These are phyloP conservation scores for Chlamydomonas sp. DNA, from an alignment of 139 green algal species.

Conservation along the genomic window DNA sequence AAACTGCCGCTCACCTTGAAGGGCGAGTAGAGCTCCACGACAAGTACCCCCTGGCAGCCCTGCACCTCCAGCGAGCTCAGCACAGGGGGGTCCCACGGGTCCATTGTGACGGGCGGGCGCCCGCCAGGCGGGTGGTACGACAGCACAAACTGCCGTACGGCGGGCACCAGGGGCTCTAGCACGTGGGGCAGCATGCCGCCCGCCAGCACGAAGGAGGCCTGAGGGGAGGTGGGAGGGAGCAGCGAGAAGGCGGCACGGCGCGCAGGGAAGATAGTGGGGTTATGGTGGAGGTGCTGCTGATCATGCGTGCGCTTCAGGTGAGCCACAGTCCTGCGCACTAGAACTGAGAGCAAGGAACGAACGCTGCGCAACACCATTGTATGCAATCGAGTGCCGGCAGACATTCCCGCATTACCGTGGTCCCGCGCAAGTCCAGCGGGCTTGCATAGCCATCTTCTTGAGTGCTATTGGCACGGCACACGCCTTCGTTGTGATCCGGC, in stretches of 20 bases:
- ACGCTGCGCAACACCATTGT: too few species aligned
- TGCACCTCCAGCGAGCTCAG: not conserved
- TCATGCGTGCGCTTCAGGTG: not conserved
- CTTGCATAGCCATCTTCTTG: too few species aligned
- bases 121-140: slow-evolving; percentile 24
- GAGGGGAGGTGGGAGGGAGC: not conserved
- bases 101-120: not conserved
- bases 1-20: not conserved
- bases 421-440: not conserved
- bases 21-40: not conserved
- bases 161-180: not conserved
- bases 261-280: not conserved
- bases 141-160: slow-evolving; percentile 2
- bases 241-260: not conserved
- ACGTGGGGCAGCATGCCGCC: slow-evolving; percentile 29
- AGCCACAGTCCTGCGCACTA: not conserved
- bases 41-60: not conserved
- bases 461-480: not conserved
- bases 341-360: not conserved
- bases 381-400: too few species aligned
- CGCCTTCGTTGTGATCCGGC: too few species aligned
- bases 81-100: slow-evolving; percentile 14
- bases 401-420: too few species aligned
- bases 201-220: slow-evolving; percentile 28
- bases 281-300: not conserved